phyloP scores from a whole-genome alignment of 805 yeast genomes.

The Kodamaea leandrae region DNA sequence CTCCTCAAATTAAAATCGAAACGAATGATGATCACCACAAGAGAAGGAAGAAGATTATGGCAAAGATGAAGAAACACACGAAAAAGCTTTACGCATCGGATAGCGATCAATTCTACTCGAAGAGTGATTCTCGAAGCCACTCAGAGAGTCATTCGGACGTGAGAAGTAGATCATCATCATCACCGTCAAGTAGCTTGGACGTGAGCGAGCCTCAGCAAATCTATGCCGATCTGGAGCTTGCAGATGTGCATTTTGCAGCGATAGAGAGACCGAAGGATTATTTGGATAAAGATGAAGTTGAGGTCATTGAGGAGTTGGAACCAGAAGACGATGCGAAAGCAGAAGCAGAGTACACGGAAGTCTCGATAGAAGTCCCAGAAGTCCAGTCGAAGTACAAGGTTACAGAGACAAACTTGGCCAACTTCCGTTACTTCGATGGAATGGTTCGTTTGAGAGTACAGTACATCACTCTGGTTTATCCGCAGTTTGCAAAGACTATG shows the following conservation, averaged over 20 bases:
- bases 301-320: background rate
- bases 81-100: slow-evolving; percentile 10
- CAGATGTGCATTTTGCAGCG: slow-evolving; percentile 1
- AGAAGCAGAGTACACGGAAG: background rate
- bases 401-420: background rate
- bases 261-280: background rate
- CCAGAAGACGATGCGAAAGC: background rate
- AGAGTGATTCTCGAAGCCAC: slow-evolving; percentile 5
- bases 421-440: slow-evolving; percentile 16
- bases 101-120: background rate
- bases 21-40: background rate
- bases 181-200: background rate
- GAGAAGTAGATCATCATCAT: background rate
- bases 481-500: slow-evolving; percentile 16
- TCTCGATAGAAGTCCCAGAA: too few relatives aligned
- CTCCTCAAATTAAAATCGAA: too few relatives aligned
- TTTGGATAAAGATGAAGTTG: background rate
- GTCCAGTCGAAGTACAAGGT: too few relatives aligned
- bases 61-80: slow-evolving; percentile 11
- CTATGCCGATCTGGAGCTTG: slow-evolving; percentile 1
- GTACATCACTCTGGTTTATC: slow-evolving; percentile 22
- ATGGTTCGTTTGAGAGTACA: slow-evolving; percentile 15
- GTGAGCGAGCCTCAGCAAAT: background rate
- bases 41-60: slow-evolving; percentile 9
- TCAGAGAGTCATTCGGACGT: slow-evolving; percentile 5